These are phyloP conservation scores for Coemansia sp. DNA, from an alignment of 192 early-diverging fungal genomes.

Conservation along the genomic window DNA sequence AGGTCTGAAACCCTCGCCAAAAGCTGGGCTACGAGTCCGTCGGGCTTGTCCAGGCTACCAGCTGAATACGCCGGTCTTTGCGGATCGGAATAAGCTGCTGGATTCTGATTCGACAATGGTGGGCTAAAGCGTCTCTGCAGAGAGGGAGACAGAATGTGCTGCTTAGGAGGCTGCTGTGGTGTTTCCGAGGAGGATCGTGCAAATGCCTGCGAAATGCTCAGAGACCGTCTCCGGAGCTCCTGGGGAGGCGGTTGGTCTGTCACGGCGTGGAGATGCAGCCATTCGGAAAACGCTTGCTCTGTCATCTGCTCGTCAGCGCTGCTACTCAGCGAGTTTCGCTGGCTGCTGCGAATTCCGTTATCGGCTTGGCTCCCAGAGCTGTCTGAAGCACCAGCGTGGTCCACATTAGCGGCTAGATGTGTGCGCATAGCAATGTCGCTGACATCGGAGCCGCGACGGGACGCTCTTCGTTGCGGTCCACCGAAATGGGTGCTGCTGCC, in stretches of 20 bases:
- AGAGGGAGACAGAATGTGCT: neutral
- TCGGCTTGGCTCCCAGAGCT: neutral
- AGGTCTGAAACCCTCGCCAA: slow-evolving; percentile 32
- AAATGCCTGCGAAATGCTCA: slow-evolving; percentile 6
- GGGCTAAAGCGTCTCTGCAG: slow-evolving; percentile 22
- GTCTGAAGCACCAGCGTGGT: neutral
- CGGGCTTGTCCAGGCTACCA: neutral
- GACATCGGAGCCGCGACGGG: slow-evolving; percentile 13
- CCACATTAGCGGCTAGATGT: slow-evolving; percentile 15
- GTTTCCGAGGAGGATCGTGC: slow-evolving; percentile 2
- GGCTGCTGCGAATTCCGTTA: neutral
- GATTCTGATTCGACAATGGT: neutral
- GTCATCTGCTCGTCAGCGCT: neutral
- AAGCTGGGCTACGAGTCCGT: slow-evolving; percentile 4
- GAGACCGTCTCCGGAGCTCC: slow-evolving; percentile 1
- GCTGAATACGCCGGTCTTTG: neutral
- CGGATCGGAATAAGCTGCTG: neutral
- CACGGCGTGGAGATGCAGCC: slow-evolving; percentile 22
- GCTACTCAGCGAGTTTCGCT: neutral
- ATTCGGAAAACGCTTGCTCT: slow-evolving; percentile 20
- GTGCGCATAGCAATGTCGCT: slow-evolving; percentile 52
- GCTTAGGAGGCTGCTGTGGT: neutral
- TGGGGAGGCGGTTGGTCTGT: slow-evolving; percentile 2
- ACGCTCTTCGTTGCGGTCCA: neutral
- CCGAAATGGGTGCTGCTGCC: neutral